A percentile compares a stretch with the other conserved stretches of the same genome.
phyloP scores from a whole-genome alignment of 345 rosid species.

The Gossypium stocksii region DNA sequence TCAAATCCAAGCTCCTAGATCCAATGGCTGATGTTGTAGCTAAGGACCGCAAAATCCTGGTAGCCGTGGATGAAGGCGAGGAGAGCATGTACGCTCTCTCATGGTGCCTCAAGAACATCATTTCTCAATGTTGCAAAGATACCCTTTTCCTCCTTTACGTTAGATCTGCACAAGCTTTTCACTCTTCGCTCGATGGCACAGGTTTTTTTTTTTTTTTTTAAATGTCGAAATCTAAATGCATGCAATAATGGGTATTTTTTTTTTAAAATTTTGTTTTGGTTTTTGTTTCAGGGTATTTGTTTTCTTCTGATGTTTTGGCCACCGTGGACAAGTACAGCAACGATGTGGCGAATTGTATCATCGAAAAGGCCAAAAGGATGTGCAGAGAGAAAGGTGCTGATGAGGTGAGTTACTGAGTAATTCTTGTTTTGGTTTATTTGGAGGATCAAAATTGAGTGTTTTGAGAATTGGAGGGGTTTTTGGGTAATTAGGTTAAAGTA shows the following conservation, averaged over 20 bases:
- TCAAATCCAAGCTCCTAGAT: not conserved
- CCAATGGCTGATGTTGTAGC: constrained; percentile 19
- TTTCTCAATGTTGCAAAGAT: constrained; percentile 31
- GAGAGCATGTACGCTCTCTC: constrained; percentile 63
- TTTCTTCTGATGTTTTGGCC: constrained; percentile 45
- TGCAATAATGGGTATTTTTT: not conserved
- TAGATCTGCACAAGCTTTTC: constrained; percentile 30
- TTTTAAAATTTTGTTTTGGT: not conserved
- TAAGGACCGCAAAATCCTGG: constrained; percentile 38
- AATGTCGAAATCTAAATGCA: no score
- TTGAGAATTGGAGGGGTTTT: not conserved
- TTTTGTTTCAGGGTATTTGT: constrained; percentile 41
- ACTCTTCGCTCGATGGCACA: constrained; percentile 43
- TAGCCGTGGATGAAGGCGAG: constrained; percentile 58
- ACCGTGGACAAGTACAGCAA: constrained; percentile 42
- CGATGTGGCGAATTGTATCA: constrained; percentile 37
- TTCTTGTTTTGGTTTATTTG: not conserved
- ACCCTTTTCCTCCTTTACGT: constrained; percentile 48
- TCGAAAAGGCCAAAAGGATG: constrained; percentile 42
- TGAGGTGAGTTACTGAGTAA: constrained; percentile 19
- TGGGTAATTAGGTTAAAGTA: constrained; percentile 37
- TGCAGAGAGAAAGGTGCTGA: constrained; percentile 27
- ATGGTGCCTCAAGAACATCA: constrained; percentile 49
- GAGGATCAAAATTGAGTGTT: not conserved
- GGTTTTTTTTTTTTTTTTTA: constrained; percentile 18